Evolutionary conservation across 106 monocot species (phyloP).

Genomic region (Apostasia ramifera): DNA sequence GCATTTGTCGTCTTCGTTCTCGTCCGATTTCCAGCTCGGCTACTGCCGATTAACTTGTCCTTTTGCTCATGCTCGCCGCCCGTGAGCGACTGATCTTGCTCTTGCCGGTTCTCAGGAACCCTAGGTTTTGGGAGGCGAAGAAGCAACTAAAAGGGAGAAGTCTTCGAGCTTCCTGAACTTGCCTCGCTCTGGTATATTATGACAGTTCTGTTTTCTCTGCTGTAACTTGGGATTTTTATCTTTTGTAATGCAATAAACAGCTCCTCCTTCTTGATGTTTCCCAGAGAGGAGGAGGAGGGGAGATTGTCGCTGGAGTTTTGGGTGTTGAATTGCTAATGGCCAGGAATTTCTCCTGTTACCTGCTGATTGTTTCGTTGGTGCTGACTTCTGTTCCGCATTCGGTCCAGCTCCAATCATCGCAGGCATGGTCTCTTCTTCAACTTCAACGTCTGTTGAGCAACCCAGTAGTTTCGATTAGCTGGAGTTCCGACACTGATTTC

Average conservation of each 20-base stretch:
- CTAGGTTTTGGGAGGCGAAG: not conserved
- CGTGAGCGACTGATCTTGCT: constrained; percentile 12
- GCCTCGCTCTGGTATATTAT: constrained; percentile 1
- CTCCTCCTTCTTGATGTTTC: not conserved
- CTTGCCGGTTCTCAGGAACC: not conserved
- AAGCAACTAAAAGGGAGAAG: not conserved
- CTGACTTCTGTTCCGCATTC: constrained; percentile 23
- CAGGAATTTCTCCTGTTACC: constrained; percentile 1
- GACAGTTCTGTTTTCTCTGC: not conserved
- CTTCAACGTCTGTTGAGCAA: constrained; percentile 60
- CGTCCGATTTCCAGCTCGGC: constrained; percentile 16
- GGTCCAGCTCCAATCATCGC: constrained; percentile 73
- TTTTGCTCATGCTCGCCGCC: constrained; percentile 3
- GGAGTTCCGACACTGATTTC: constrained; percentile 59
- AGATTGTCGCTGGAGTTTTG: not conserved
- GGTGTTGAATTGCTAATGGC: not conserved
- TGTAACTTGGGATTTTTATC: not conserved
- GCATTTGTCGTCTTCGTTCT: constrained; percentile 11
- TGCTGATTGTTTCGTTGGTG: constrained; percentile 11
- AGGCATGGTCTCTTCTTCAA: constrained; percentile 75
- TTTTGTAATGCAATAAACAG: not conserved
- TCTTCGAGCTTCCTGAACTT: not conserved
- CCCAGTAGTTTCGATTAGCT: constrained; percentile 42
- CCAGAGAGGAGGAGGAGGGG: not conserved
- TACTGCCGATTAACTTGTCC: constrained; percentile 5